These are phyloP conservation scores for Cercospora canescens DNA, from an alignment of 2,329 filamentous ascomycete species.

Conservation along the genomic window DNA sequence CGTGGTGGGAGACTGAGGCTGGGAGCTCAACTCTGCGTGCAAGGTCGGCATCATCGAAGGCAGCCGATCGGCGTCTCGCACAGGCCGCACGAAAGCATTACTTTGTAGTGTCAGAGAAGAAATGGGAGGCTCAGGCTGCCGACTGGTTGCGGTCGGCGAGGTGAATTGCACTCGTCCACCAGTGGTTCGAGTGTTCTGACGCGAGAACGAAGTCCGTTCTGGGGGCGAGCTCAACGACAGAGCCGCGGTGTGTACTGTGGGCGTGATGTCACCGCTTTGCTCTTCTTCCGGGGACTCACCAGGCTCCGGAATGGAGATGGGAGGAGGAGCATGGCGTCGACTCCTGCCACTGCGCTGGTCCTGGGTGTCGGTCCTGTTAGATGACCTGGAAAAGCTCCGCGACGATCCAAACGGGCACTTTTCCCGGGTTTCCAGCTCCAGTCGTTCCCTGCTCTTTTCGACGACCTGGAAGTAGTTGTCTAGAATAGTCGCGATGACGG, in stretches of 20 bases:
- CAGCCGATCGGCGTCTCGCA: conserved; percentile 78
- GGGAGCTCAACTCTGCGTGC: conserved; percentile 72
- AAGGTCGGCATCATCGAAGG: conserved; percentile 76
- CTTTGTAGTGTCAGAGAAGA: conserved; percentile 34
- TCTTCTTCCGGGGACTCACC: conserved; percentile 50
- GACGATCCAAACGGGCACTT: conserved; percentile 41
- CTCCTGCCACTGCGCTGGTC: conserved; percentile 46
- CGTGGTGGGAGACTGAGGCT: conserved; percentile 88
- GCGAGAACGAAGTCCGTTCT: conserved; percentile 66
- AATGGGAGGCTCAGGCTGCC: conserved; percentile 28
- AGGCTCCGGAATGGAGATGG: conserved; percentile 73
- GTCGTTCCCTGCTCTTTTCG: conserved; percentile 84
- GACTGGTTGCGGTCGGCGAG: conserved; percentile 27
- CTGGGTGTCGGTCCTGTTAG: conserved; percentile 31
- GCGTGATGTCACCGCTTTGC: conserved; percentile 60
- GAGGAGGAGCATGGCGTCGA: conserved; percentile 78
- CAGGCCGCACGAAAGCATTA: conserved; percentile 68
- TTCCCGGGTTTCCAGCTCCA: conserved; percentile 73
- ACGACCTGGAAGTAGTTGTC: conserved; percentile 98
- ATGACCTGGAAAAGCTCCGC: conserved; percentile 41
- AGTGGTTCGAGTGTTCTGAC: conserved; percentile 51
- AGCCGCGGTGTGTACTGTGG: conserved; percentile 54
- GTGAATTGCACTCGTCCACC: conserved; percentile 38
- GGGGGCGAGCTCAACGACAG: conserved; percentile 68
- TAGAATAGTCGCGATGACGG: conserved; percentile 95